A percentile compares a stretch with the other conserved stretches of the same genome.
These are phyloP conservation scores for Naganishia albida DNA, from an alignment of 1,284 basidiomycete genomes.

Conservation along the genomic window DNA sequence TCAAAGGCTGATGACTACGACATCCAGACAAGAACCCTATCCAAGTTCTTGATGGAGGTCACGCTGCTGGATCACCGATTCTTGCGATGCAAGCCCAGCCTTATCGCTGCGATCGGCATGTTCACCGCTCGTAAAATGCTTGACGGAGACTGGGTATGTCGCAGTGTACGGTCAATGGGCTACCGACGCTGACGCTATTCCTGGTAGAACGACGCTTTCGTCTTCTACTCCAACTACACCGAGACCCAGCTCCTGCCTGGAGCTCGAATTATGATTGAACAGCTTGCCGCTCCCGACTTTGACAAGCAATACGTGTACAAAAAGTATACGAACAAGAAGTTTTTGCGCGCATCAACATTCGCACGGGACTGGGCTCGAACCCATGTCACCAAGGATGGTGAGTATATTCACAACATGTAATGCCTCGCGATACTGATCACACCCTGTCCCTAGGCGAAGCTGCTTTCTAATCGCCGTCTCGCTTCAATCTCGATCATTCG, in stretches of 20 bases:
- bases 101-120: conserved; percentile 98
- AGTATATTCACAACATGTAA: not conserved
- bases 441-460: not conserved
- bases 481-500: not conserved
- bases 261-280: conserved; percentile 79
- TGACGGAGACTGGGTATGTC: conserved; percentile 86
- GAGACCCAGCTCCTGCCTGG: conserved; percentile 85
- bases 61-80: conserved; percentile 92
- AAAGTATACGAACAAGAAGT: conserved; percentile 97
- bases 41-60: conserved; percentile 97
- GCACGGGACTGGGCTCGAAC: conserved; percentile 57
- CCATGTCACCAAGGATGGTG: conserved; percentile 25
- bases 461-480: conserved; percentile 3
- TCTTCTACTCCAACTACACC: conserved; percentile 90
- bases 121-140: conserved; percentile 90
- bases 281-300: conserved; percentile 78
- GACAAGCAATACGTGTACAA: conserved; percentile 84
- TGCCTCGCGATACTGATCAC: not conserved
- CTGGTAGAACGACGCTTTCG: conserved; percentile 78
- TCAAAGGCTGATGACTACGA: conserved; percentile 99
- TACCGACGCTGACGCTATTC: conserved; percentile 31
- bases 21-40: conserved; percentile 92
- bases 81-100: conserved; percentile 87
- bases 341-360: conserved; percentile 72
- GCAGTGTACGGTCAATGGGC: conserved; percentile 33